These are phyloP conservation scores for Kickxella alabastrina DNA, from an alignment of 192 early-diverging fungal species.

Conservation along the genomic window DNA sequence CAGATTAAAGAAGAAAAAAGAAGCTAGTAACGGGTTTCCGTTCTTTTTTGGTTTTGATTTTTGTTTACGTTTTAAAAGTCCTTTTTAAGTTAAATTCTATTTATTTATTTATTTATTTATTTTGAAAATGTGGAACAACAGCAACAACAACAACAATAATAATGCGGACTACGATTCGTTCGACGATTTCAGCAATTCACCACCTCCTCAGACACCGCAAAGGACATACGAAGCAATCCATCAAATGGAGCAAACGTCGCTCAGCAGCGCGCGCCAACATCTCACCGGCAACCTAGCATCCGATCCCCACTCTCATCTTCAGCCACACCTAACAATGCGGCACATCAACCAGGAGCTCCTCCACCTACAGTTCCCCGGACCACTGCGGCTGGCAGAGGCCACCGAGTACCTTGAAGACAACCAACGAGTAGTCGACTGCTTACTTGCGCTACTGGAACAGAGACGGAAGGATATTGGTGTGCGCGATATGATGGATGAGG, in stretches of 20 bases:
- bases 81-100: too few relatives aligned
- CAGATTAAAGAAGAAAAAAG: background rate
- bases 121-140: conserved; percentile 30
- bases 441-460: conserved; percentile 26
- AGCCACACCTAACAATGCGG: conserved; percentile 40
- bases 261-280: conserved; percentile 23
- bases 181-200: conserved; percentile 14
- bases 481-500: conserved; percentile 45
- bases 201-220: background rate
- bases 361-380: conserved; percentile 44
- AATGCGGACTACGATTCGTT: conserved; percentile 33
- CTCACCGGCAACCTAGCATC: background rate
- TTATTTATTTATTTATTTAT: background rate
- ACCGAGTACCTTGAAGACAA: conserved; percentile 47
- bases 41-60: background rate
- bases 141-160: conserved; percentile 9
- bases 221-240: conserved; percentile 42
- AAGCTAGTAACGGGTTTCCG: too few relatives aligned
- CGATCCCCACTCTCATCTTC: too few relatives aligned
- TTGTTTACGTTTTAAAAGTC: too few relatives aligned
- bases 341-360: conserved; percentile 50
- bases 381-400: conserved; percentile 34
- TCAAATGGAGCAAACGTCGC: conserved; percentile 48
- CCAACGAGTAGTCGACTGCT: conserved; percentile 39
- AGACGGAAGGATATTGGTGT: conserved; percentile 26